Base-by-base conservation (phyloP, 805 yeast genomes). In the Limtongia smithiae region DNA sequence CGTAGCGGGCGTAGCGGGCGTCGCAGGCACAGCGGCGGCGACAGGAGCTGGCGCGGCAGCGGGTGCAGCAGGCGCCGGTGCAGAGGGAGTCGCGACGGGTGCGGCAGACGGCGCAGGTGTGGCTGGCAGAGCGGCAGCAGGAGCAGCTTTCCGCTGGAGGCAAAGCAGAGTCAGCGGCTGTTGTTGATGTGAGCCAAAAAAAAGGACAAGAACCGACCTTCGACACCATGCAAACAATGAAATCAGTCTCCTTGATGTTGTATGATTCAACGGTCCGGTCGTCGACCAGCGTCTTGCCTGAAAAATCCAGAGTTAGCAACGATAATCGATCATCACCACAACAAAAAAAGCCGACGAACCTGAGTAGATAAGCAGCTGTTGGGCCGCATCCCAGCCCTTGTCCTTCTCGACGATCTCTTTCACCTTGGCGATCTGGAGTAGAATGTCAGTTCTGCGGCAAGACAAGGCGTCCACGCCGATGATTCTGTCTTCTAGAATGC, bases 211-310 rank as follows among this genome's bases (percentile, higher is more conserved):
- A 18, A 8, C 52, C 9, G 30, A 53, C 59, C 66, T 79, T 80
- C 34, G 90, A 78, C 44, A 89, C 78, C 97, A 93, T 91, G 68
- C 89, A 91, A 48, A 93, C 90, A 46, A 93, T 81, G 61, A 89
- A 91, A 62, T 88, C 96, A 50, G 82, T 82, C 35, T 75, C 81
- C 66, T 88, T 87, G 60, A 91, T 77, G 57, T 85, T 84, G 66
- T 81, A 83, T 6, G 77, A 75, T 43, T 76, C 83, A 51, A 91
- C 74, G 2, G 84, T 75, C 64, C 87, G 85, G 39, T 79, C 85
- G 71, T 93, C 95, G 62, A 80, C 87, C 43, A 93, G 79, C 37
- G 93, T 91, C 65, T 89, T 89, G 42, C 90, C 80, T 67, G 46
- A 15, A 32, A 14, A 9, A 18, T 14, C 27, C 7, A 33, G 17